Percentiles rank a stretch among this genome's conserved stretches.
Conservation (phyloP, 2,329 filamentous ascomycete genomes). For the Pseudogymnoascus verrucosus region DNA sequence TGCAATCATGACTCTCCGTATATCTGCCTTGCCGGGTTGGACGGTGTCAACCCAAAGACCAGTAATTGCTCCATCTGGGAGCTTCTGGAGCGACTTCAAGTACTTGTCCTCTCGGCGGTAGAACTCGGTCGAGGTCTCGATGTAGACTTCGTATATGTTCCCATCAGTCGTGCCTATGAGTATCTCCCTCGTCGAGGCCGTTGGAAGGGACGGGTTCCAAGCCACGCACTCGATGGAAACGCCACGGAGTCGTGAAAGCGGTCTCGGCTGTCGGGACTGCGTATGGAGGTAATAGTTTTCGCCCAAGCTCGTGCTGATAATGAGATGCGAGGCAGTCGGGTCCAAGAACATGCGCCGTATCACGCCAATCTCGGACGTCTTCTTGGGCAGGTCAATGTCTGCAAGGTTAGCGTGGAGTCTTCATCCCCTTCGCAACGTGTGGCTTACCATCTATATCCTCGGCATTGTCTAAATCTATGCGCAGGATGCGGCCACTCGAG, state of each 20-base stretch:
- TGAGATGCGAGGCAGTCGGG: slow-evolving; percentile 86
- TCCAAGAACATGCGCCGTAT: slow-evolving; percentile 97
- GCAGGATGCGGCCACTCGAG: slow-evolving; percentile 82
- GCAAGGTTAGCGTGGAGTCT: slow-evolving; percentile 8
- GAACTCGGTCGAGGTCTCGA: slow-evolving; percentile 90
- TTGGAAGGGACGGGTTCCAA: slow-evolving; percentile 91
- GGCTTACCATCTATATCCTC: slow-evolving; percentile 81
- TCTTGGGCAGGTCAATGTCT: slow-evolving; percentile 97
- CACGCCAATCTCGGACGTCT: slow-evolving; percentile 79
- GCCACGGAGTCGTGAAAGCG: slow-evolving; percentile 72
- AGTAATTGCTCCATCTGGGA: slow-evolving; percentile 73
- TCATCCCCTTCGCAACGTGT: neutral
- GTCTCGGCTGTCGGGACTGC: slow-evolving; percentile 80
- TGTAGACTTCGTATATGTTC: slow-evolving; percentile 88
- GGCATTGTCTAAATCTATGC: slow-evolving; percentile 88
- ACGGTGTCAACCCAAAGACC: slow-evolving; percentile 79
- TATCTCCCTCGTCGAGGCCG: slow-evolving; percentile 90
- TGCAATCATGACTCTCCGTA: slow-evolving; percentile 69
- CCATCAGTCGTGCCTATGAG: slow-evolving; percentile 87
- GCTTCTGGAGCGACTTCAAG: slow-evolving; percentile 72
- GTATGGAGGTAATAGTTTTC: slow-evolving; percentile 98
- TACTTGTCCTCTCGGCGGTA: slow-evolving; percentile 94
- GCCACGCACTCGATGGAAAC: slow-evolving; percentile 83
- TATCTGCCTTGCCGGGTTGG: slow-evolving; percentile 55
- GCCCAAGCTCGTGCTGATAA: slow-evolving; percentile 82